Percentiles rank a stretch among this genome's conserved stretches.
phyloP scores from a whole-genome alignment of 163 green algal genomes.

The Scenedesmus sp. region DNA sequence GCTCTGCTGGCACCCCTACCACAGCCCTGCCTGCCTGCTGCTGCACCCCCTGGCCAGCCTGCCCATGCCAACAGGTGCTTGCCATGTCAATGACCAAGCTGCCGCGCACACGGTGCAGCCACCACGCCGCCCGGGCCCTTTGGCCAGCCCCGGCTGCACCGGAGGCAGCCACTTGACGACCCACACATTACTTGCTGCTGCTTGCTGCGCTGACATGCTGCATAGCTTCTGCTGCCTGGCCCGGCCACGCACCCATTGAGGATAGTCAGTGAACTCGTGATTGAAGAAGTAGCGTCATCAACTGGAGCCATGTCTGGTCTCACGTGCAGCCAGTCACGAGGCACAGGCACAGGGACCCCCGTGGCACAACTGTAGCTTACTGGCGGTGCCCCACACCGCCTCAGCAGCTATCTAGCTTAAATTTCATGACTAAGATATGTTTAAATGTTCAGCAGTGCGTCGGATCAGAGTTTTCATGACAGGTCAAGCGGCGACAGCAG shows the following conservation, averaged over 20 bases:
- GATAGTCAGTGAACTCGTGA: slow-evolving; percentile 14
- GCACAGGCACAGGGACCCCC: neutral
- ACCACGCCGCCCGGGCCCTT: too few species aligned
- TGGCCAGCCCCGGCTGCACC: neutral
- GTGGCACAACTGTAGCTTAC: neutral
- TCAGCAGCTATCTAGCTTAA: too few species aligned
- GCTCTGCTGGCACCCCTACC: neutral
- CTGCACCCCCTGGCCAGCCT: neutral
- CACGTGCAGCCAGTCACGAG: neutral
- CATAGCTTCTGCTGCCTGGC: neutral
- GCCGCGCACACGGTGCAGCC: neutral
- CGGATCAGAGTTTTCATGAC: too few species aligned
- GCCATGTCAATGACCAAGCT: neutral
- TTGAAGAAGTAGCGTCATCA: neutral
- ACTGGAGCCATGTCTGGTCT: neutral
- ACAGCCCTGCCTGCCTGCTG: neutral
- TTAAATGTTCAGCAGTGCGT: too few species aligned
- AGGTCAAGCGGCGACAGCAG: too few species aligned
- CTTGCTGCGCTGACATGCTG: neutral
- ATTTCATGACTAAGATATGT: too few species aligned
- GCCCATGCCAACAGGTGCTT: neutral
- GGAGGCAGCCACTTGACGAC: neutral
- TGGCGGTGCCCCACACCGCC: neutral
- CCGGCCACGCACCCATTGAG: slow-evolving; percentile 28
- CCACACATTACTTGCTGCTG: neutral